phyloP scores from a whole-genome alignment of 192 early-diverging fungal species.

The Polychytrium aggregatum region DNA sequence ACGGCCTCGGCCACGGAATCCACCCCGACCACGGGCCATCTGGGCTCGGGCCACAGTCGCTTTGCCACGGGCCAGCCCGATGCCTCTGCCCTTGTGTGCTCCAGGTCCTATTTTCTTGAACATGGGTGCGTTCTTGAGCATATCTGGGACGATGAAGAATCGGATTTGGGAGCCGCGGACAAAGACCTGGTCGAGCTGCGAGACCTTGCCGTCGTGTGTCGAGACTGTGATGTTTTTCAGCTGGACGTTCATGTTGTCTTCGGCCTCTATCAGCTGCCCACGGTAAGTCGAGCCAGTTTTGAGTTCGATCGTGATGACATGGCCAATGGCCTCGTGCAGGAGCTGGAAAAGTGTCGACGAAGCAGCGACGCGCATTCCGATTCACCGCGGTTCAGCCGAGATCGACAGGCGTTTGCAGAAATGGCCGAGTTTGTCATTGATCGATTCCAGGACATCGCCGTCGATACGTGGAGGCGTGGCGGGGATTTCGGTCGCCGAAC shows the following conservation, averaged over 20 bases:
- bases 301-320: conserved; percentile 90
- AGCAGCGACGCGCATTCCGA: neutral
- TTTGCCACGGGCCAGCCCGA: conserved; percentile 70
- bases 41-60: conserved; percentile 76
- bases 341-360: conserved; percentile 31
- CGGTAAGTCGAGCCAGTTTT: conserved; percentile 92
- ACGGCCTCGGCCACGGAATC: conserved; percentile 13
- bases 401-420: neutral
- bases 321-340: conserved; percentile 94
- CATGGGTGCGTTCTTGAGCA: conserved; percentile 99
- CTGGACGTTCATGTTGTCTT: conserved; percentile 99
- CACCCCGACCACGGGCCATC: conserved; percentile 18
- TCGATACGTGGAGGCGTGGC: too few relatives aligned
- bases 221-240: conserved; percentile 90
- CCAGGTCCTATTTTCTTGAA: conserved; percentile 87
- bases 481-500: too few relatives aligned
- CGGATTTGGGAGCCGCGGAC: conserved; percentile 74
- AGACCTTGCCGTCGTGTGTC: conserved; percentile 77
- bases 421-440: too few relatives aligned
- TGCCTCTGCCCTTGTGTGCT: conserved; percentile 66
- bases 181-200: conserved; percentile 92
- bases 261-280: conserved; percentile 86
- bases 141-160: conserved; percentile 97
- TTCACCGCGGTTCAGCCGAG: neutral
- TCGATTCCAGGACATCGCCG: too few relatives aligned